phyloP scores from a whole-genome alignment of 2,329 filamentous ascomycete species.

The Cladophialophora exuberans region DNA sequence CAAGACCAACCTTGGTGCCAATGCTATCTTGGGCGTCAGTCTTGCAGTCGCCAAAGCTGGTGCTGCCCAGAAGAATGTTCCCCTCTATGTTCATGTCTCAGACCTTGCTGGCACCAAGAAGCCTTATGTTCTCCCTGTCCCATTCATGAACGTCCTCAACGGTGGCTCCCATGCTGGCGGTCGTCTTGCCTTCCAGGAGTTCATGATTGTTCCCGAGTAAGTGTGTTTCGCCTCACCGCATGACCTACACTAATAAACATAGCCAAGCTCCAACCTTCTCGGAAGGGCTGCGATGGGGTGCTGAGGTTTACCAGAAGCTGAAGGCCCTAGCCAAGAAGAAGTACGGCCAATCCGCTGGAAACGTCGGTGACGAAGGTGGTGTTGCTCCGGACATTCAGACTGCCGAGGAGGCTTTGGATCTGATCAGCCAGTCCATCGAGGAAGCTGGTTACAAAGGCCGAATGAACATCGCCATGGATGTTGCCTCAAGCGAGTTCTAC shows the following conservation, averaged over 20 bases:
- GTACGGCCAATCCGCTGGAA: conserved; percentile 98
- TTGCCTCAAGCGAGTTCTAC: conserved; percentile 99
- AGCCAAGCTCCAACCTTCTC: conserved; percentile 86
- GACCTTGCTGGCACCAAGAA: conserved; percentile 89
- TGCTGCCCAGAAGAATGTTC: conserved; percentile 84
- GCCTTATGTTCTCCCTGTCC: conserved; percentile 85
- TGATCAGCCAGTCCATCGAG: conserved; percentile 94
- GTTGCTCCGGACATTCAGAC: conserved; percentile 99
- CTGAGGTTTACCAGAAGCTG: conserved; percentile 98
- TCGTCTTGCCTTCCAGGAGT: conserved; percentile 91
- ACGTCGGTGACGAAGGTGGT: conserved; percentile 99
- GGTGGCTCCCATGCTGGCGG: conserved; percentile 97
- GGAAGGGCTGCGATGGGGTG: conserved; percentile 93
- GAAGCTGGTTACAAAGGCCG: conserved; percentile 92
- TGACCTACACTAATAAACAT: conserved; percentile 25
- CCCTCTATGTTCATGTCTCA: conserved; percentile 85
- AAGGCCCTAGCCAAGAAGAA: conserved; percentile 98
- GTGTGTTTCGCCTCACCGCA: conserved; percentile 33
- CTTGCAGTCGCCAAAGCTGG: conserved; percentile 76
- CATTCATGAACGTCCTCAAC: conserved; percentile 94
- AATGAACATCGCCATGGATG: conserved; percentile 99
- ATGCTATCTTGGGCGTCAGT: conserved; percentile 63
- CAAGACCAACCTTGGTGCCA: conserved; percentile 63
- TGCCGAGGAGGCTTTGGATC: conserved; percentile 91
- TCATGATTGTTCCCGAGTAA: conserved; percentile 88